A percentile compares a stretch with the other conserved stretches of the same genome.
Conservation (phyloP, 1,139 yeast species). For the Sugiyamaella grinbergsii region DNA sequence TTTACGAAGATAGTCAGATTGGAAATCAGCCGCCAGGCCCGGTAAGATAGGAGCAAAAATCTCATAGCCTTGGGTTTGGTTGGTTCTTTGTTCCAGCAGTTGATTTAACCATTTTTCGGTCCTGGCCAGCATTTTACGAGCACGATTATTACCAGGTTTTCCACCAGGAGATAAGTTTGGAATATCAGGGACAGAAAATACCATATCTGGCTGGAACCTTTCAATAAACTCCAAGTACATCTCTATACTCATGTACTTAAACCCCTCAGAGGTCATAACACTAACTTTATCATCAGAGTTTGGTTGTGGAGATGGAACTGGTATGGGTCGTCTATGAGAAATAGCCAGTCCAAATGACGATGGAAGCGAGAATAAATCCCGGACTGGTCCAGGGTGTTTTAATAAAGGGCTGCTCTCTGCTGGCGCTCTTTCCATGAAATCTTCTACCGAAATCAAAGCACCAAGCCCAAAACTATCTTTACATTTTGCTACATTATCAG, state of each 20-base stretch:
- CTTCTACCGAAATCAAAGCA: constrained; percentile 38
- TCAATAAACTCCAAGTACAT: constrained; percentile 33
- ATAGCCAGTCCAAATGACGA: constrained; percentile 33
- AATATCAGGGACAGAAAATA: constrained; percentile 40
- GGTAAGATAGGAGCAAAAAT: constrained; percentile 43
- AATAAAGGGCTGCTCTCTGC: constrained; percentile 28
- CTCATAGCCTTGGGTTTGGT: constrained; percentile 1
- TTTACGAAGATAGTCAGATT: constrained; percentile 34
- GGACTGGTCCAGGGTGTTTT: constrained; percentile 24
- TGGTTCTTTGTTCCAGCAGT: constrained; percentile 24
- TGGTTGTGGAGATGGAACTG: constrained; percentile 41
- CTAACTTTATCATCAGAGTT: constrained; percentile 40
- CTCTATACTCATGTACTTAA: constrained; percentile 36
- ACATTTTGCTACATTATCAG: constrained; percentile 40
- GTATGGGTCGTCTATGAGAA: constrained; percentile 37
- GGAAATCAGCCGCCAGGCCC: constrained; percentile 27
- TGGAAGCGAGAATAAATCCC: constrained; percentile 33
- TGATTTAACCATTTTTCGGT: constrained; percentile 41
- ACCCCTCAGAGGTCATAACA: constrained; percentile 45
- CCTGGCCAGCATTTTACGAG: constrained; percentile 42
- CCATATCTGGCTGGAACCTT: constrained; percentile 37
- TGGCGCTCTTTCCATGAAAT: constrained; percentile 37
- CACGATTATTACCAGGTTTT: constrained; percentile 42
- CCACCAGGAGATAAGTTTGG: constrained; percentile 40
- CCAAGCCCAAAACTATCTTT: constrained; percentile 31